phyloP scores from a whole-genome alignment of 768 basidiomycete species.

The Naganishia kalamii region DNA sequence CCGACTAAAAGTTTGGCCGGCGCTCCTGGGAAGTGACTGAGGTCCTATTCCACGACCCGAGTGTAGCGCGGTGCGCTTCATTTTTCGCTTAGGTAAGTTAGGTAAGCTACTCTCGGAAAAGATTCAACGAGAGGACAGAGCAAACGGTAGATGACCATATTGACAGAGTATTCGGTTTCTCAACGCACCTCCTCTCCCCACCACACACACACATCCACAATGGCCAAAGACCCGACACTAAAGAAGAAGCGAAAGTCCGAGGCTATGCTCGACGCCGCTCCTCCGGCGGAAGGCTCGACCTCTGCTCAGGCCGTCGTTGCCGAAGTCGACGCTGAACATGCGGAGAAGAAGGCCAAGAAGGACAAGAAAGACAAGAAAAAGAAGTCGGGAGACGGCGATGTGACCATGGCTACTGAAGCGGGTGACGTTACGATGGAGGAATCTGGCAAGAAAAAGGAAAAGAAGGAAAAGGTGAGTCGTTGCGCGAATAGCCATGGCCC shows the following conservation, averaged over 20 bases:
- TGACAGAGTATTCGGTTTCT: neutral
- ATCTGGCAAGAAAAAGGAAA: constrained; percentile 56
- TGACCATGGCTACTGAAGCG: constrained; percentile 42
- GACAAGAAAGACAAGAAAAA: constrained; percentile 39
- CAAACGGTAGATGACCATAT: too few species aligned
- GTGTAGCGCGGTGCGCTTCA: too few species aligned
- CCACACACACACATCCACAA: constrained; percentile 12
- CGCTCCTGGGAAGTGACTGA: too few species aligned
- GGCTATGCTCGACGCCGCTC: constrained; percentile 34
- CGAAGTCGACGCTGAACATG: constrained; percentile 31
- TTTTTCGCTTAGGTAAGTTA: too few species aligned
- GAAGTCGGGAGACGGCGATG: constrained; percentile 22
- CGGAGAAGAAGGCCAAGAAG: constrained; percentile 55
- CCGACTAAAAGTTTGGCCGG: too few species aligned
- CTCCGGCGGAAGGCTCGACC: constrained; percentile 28
- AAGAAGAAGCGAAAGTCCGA: constrained; percentile 46
- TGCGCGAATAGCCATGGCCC: neutral
- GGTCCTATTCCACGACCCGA: too few species aligned
- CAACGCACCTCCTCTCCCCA: neutral
- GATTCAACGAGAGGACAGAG: too few species aligned
- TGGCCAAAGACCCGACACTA: constrained; percentile 35
- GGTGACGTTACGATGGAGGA: constrained; percentile 46
- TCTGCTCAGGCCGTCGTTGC: constrained; percentile 40
- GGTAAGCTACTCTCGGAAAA: too few species aligned
- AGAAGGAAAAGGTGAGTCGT: constrained; percentile 24